Conservation (phyloP, 2,329 filamentous ascomycete genomes). For the Ophiosphaerella korrae region DNA sequence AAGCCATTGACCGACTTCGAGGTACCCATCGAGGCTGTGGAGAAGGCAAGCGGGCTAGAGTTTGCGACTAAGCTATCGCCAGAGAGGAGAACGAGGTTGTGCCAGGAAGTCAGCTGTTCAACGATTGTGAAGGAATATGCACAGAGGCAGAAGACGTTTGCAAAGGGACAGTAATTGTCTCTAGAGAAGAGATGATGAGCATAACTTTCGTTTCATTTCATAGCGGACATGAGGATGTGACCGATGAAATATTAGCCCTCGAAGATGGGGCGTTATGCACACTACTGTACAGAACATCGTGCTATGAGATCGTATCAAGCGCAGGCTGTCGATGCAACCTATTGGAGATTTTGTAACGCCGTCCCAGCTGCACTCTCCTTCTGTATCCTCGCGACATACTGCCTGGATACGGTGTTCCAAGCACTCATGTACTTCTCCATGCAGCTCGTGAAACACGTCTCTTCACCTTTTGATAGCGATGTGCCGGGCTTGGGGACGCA, state of each 20-base stretch:
- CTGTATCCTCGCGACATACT: constrained; percentile 57
- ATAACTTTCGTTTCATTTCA: neutral
- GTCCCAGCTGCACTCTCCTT: constrained; percentile 33
- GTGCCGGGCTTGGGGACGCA: constrained; percentile 59
- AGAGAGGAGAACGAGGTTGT: constrained; percentile 76
- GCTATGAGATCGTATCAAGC: neutral
- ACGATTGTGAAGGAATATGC: constrained; percentile 82
- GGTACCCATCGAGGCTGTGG: constrained; percentile 89
- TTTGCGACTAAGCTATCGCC: constrained; percentile 81
- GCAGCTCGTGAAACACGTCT: constrained; percentile 56
- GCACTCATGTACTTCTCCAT: constrained; percentile 63
- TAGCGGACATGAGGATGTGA: neutral
- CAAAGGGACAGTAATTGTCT: constrained; percentile 20
- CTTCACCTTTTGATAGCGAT: constrained; percentile 57
- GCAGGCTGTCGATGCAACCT: neutral
- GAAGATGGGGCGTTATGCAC: neutral
- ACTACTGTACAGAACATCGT: constrained; percentile 2
- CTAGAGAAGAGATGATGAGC: neutral
- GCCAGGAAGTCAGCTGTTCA: constrained; percentile 82
- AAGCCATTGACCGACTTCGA: constrained; percentile 92
- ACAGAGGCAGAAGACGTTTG: constrained; percentile 58
- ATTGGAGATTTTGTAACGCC: neutral
- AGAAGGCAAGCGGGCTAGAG: constrained; percentile 88
- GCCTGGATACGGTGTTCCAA: constrained; percentile 58
- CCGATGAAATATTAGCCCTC: neutral